Conservation (phyloP, 768 basidiomycete genomes). For the Hydnum rufescens region DNA sequence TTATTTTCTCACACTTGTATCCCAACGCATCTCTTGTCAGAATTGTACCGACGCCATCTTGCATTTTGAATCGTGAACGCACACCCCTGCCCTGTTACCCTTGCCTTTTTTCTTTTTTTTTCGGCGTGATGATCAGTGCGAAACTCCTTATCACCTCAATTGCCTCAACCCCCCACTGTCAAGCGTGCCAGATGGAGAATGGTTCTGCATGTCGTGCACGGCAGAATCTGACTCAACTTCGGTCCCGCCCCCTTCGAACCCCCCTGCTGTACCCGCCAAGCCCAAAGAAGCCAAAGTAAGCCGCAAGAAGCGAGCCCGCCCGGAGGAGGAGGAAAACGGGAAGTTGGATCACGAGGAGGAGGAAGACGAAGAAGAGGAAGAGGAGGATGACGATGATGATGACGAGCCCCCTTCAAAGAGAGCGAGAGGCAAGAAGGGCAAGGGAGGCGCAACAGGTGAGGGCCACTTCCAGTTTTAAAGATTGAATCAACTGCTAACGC, state of each 20-base stretch:
- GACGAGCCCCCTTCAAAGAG: constrained; percentile 8
- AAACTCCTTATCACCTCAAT: constrained; percentile 65
- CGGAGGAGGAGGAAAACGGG: neutral
- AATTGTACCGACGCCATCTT: neutral
- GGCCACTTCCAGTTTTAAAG: too few relatives aligned
- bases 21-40: too few relatives aligned
- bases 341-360: neutral
- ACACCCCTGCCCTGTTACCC: neutral
- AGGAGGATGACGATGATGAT: constrained; percentile 2
- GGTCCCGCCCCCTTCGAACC: too few relatives aligned
- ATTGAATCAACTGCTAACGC: neutral
- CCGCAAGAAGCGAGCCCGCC: neutral
- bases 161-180: constrained; percentile 65
- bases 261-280: neutral
- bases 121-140: constrained; percentile 38
- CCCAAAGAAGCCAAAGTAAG: neutral
- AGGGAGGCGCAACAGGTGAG: too few relatives aligned
- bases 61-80: neutral
- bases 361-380: constrained; percentile 1
- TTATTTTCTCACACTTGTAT: too few relatives aligned
- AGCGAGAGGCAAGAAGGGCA: neutral
- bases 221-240: constrained; percentile 12
- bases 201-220: constrained; percentile 69
- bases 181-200: constrained; percentile 70
- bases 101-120: constrained; percentile 1